Base-by-base conservation (phyloP, 1,284 basidiomycete species). In the Amylostereum areolatum region DNA sequence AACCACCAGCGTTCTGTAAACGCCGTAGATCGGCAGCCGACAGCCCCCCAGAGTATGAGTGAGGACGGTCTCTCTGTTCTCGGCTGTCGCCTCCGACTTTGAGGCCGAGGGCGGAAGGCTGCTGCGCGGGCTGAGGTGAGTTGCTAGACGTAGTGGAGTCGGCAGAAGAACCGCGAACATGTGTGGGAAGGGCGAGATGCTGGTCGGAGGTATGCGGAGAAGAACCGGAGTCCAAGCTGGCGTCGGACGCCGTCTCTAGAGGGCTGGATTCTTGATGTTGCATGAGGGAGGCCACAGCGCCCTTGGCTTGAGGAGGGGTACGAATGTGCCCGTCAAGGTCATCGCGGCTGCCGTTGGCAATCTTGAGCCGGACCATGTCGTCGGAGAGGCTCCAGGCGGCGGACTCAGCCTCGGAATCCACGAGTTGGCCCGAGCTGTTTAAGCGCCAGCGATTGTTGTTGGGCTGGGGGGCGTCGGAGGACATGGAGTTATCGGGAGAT, bases 131-230 rank as follows among this genome's bases (percentile, higher is more conserved):
- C 18, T 18, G 18, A 18, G 18, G 18, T 18, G 18, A 18, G 18
- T 18, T 18, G 59, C 73, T 75, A 5, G 77, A 83, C 41, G 72
- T 69, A 18, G 80, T 75, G 18, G 81, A 83, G 65, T 88, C 86
- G 51, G 82, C 81, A 9, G 87, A 89, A 25, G 85, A 86, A 45
- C 81, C 87, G 50, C 85, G 80, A 53, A 85, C 88, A 64, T 89
- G 86, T 52, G 82, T 80, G 11, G 60, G 53, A 36, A 78, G 72
- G 49, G 66, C 74, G 57, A 81, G 75, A 50, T 74, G 73, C 63
- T 83, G 78, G 57, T 85, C 83, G 50, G 78, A 75, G 43, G 74
- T 66, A 53, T 79, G 78, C n/a, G 85, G 82, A 35, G 85, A 85
- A 37, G 56, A 46, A 31, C 59, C 50, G 40, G 86, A 87, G 57